A percentile compares a stretch with the other conserved stretches of the same genome.
Conservation (phyloP, 148 eudicot species). For the Limonium bicolor region DNA sequence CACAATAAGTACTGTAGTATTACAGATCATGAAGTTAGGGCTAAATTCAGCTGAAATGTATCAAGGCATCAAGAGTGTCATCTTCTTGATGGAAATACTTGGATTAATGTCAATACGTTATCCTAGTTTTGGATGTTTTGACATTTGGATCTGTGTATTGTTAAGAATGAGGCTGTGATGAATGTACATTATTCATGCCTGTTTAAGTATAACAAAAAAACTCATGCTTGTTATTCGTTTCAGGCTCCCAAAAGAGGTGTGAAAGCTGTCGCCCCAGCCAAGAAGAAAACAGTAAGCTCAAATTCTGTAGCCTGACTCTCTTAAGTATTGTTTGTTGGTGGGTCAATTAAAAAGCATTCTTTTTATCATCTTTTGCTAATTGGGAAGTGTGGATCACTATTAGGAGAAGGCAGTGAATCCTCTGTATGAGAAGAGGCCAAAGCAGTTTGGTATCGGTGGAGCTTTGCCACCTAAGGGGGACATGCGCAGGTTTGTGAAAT, state of each 20-base stretch:
- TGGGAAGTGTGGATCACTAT: neutral
- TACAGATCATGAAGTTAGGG: too few species aligned
- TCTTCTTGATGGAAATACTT: too few species aligned
- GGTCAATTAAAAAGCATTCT: neutral
- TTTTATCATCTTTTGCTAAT: neutral
- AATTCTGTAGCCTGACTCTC: neutral
- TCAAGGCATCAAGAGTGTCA: too few species aligned
- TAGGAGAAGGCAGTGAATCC: slow-evolving; percentile 41
- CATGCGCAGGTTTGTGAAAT: slow-evolving; percentile 35
- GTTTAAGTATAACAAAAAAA: too few species aligned
- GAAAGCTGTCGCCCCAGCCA: slow-evolving; percentile 20
- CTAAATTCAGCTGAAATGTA: too few species aligned
- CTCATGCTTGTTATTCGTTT: too few species aligned
- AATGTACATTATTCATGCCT: too few species aligned
- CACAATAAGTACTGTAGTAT: too few species aligned
- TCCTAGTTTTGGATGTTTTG: too few species aligned
- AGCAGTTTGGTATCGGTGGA: slow-evolving; percentile 56
- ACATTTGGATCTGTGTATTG: too few species aligned
- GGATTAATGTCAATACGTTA: too few species aligned
- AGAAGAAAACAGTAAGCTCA: slow-evolving; percentile 24
- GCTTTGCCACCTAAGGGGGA: slow-evolving; percentile 52
- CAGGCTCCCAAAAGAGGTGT: slow-evolving; percentile 41
- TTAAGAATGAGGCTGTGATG: too few species aligned
- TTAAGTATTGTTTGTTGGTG: neutral
- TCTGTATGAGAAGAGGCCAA: slow-evolving; percentile 38